Conservation (phyloP, 768 basidiomycete species). For the Nevesoporus exiguus region DNA sequence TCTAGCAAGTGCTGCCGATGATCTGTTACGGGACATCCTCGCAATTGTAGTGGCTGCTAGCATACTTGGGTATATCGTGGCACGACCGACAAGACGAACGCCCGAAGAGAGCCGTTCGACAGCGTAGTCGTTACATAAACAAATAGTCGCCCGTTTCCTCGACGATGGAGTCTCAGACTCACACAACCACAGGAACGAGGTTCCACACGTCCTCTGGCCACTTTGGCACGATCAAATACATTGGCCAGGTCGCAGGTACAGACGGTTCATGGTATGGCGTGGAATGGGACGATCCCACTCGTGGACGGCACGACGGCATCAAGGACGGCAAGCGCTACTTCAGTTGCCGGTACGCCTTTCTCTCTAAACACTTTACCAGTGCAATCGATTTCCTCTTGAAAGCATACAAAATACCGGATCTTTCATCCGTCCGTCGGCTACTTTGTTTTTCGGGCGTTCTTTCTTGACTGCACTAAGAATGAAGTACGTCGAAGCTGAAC, state of each 20-base stretch:
- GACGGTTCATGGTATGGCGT: constrained; percentile 87
- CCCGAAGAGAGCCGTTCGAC: too few relatives aligned
- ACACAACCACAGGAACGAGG: constrained; percentile 48
- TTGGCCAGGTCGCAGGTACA: constrained; percentile 61
- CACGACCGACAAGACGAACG: not conserved
- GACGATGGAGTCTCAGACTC: constrained; percentile 8
- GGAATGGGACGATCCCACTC: constrained; percentile 85
- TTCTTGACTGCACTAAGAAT: constrained; percentile 71
- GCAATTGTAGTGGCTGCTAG: constrained; percentile 23
- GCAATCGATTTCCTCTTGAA: constrained; percentile 27
- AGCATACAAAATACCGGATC: constrained; percentile 64
- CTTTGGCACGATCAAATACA: constrained; percentile 67
- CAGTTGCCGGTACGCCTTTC: constrained; percentile 54
- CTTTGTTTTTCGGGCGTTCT: constrained; percentile 55
- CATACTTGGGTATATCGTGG: constrained; percentile 18
- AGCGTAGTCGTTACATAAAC: not conserved
- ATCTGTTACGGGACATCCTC: constrained; percentile 29
- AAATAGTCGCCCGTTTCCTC: constrained; percentile 2
- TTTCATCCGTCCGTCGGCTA: constrained; percentile 70
- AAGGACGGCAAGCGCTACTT: constrained; percentile 82
- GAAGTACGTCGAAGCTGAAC: constrained; percentile 73
- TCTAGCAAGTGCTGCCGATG: constrained; percentile 28
- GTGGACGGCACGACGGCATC: constrained; percentile 86
- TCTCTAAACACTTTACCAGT: constrained; percentile 10
- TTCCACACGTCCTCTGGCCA: constrained; percentile 47